A percentile compares a stretch with the other conserved stretches of the same genome.
Evolutionary conservation across 2,329 filamentous ascomycete species (phyloP).

Genomic region (Penicillium sumatraense): DNA sequence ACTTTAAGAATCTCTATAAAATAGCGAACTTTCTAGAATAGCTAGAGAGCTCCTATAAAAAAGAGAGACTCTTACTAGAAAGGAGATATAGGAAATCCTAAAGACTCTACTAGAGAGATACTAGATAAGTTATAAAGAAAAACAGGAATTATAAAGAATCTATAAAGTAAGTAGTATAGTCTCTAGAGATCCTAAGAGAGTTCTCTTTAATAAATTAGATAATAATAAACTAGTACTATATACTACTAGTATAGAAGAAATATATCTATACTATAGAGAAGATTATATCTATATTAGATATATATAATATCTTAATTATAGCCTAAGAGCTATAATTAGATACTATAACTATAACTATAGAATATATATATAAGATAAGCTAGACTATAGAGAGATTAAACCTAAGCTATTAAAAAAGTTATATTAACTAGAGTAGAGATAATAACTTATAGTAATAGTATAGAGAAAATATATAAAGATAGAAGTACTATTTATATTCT

Average conservation of each 20-base stretch:
- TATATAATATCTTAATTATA: not conserved
- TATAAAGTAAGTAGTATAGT: not conserved
- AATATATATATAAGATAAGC: not conserved
- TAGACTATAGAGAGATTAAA: not conserved
- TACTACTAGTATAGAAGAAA: not conserved
- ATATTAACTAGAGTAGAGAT: not conserved
- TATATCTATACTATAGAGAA: not conserved
- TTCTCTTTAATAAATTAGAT: not conserved
- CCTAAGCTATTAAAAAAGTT: not conserved
- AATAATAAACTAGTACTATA: not conserved
- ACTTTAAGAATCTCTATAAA: not conserved
- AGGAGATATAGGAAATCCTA: not conserved
- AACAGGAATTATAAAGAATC: not conserved
- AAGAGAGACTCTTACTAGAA: not conserved
- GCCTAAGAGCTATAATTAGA: not conserved
- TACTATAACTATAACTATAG: not conserved
- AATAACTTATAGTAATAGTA: not conserved
- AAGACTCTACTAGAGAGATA: not conserved
- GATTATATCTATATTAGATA: not conserved
- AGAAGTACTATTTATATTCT: not conserved
- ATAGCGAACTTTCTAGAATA: not conserved
- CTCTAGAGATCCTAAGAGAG: not conserved
- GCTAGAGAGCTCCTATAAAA: not conserved
- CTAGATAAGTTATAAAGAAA: not conserved
- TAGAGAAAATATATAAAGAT: not conserved